phyloP scores from a whole-genome alignment of 768 basidiomycete genomes.

The Suillus tomentosus region DNA sequence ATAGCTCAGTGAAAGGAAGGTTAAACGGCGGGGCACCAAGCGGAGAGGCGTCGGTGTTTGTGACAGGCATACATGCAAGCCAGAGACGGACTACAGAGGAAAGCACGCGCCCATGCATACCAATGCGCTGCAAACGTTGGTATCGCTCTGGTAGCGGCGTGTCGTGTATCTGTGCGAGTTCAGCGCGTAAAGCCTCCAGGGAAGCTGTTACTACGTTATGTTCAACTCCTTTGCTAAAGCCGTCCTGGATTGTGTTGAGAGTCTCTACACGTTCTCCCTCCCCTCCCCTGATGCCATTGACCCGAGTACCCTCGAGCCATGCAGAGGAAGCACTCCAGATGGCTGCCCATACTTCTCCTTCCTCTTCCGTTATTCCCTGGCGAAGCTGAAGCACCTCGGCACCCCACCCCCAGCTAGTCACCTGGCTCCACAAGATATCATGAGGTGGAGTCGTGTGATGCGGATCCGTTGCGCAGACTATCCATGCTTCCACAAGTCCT shows the following conservation, averaged over 20 bases:
- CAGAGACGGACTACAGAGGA: constrained; percentile 60
- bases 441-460: constrained; percentile 86
- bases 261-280: constrained; percentile 55
- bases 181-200: constrained; percentile 35
- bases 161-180: constrained; percentile 19
- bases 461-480: constrained; percentile 83
- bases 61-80: constrained; percentile 58
- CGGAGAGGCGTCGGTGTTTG: constrained; percentile 35
- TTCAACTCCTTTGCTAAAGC: constrained; percentile 44
- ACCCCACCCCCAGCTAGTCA: constrained; percentile 78
- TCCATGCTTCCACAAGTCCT: constrained; percentile 70
- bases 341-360: constrained; percentile 34
- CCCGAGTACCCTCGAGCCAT: constrained; percentile 76
- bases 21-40: constrained; percentile 57
- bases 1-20: constrained; percentile 60
- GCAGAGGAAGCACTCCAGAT: constrained; percentile 48
- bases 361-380: constrained; percentile 33
- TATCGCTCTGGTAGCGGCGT: not conserved
- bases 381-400: constrained; percentile 51
- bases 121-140: constrained; percentile 30
- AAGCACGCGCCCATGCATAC: constrained; percentile 39
- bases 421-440: constrained; percentile 88
- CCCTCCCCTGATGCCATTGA: constrained; percentile 72
- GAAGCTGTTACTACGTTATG: constrained; percentile 38
- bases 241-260: constrained; percentile 36